Evolutionary conservation across 2,329 filamentous ascomycete genomes (phyloP), one percentile per base, ranked within the genome.

Genomic region (Aphanocladium album): DNA sequence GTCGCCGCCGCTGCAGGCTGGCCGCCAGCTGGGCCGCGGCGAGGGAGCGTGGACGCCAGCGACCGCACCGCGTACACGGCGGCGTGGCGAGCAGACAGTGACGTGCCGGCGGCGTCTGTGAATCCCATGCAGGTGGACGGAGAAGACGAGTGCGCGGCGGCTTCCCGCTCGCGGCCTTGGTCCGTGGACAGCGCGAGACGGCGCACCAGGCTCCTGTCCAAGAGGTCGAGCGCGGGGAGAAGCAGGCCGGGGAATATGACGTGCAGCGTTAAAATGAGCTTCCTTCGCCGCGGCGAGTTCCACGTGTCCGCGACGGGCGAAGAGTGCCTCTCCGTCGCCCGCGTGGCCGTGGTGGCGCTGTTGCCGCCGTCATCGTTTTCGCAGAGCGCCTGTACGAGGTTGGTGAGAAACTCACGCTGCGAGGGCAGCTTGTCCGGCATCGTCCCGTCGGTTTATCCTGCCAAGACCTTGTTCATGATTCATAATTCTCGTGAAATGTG

Each of bases 221-320:
- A 80, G 0, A 98, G 80, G 72, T 98, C 93, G 2, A 99, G 80
- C 0, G 93, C 91, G 2, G 91, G 90, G 1, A 97, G 85, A 2
- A 97, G 77, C 58, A 91, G 83, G 64, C 85, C 84, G 0, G 92
- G 92, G 69, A 96, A 96, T 16, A 97, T 77, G 37, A 91, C 89
- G 75, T 97, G 93, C 0, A 96, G 82, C 0, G 90, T 91, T 1
- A 91, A 77, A n/a, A 96, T 77, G 17, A 89, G 76, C 53, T 83
- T 79, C 1, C 80, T 76, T 61, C 78, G 72, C n/a, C 74, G 65
- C 1, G 70, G 66, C 3, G 43, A 57, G 57, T 45, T 64, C 63
- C 23, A 68, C 54, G 60, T 61, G n/a, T 51, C 33, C 9, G 17
- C 6, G 2, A 3, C 17, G 0, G 41, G 21, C 17, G 57, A 39